Evolutionary conservation across 2,329 filamentous ascomycete species (phyloP), one percentile per base, ranked within the genome.

Genomic region (Colletotrichum incanum): DNA sequence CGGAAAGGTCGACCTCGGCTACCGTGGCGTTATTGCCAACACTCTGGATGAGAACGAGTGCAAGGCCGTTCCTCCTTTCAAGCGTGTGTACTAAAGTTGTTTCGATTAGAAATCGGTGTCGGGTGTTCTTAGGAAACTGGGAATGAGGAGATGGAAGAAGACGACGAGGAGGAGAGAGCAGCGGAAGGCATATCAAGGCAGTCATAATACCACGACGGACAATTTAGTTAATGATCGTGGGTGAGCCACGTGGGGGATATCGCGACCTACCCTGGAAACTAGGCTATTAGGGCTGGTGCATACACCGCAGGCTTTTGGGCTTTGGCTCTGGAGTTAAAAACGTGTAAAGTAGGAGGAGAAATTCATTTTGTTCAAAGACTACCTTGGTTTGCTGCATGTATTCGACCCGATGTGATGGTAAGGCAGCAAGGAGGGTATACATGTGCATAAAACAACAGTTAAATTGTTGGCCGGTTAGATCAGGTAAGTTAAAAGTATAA

Each of bases 11-110:
- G 93, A 98, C 74, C 88, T 98, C 75, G 88, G 90, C 74, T 98
- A 98, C 90, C 91, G 96, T 83, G 87, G 88, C 75, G 96, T 99
- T 74, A 93, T 93, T 74, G 89, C 88, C 76, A 92, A 90, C 74
- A 98, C 96, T 34, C 87, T 99, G 77, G 96, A 98, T 80, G 95
- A 97, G 90, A 92, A 89, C 78, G 96, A 99, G 90, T 98, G 96
- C 92, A 95, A 96, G 89, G 87, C 94, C 76, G 94, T 99, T 73
- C 95, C 96, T 78, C 96, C 96, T 56, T 98, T 98, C 90, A 98
- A 98, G 91, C 91, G 93, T 88, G 93, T 93, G 80, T 95, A 96
- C 86, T 96, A 94, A 85, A 79, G 62, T 14, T 58, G 59, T 72
- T 61, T 55, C n/a, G 62, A 66, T 67, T 65, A 59, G 62, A 72